A percentile compares a stretch with the other conserved stretches of the same genome.
Evolutionary conservation across 2,329 filamentous ascomycete genomes (phyloP).

Genomic region (Xylaria sp.): DNA sequence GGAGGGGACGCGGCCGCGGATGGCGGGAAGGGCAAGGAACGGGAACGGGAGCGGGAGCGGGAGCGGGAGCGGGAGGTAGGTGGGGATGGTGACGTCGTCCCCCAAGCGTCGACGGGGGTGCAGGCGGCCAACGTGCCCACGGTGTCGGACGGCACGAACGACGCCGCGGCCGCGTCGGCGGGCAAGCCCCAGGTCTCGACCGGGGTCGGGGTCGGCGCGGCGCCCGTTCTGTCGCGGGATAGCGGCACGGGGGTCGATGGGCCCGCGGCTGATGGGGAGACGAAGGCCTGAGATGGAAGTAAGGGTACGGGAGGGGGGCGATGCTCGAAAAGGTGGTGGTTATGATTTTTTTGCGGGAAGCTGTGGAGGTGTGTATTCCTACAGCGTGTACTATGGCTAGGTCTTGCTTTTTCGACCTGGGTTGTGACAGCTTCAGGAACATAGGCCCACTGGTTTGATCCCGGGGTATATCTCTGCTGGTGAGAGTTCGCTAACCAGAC

Average conservation of each 20-base stretch:
- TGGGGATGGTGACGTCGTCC: not conserved
- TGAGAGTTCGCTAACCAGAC: no score
- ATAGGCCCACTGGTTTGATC: no score
- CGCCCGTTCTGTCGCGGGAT: constrained; percentile 10
- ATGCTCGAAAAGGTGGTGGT: no score
- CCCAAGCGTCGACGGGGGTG: constrained; percentile 18
- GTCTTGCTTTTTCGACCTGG: no score
- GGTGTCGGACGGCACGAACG: constrained; percentile 15
- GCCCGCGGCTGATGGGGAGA: not conserved
- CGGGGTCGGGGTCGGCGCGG: constrained; percentile 8
- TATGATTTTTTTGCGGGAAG: no score
- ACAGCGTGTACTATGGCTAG: no score
- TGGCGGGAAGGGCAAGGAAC: not conserved
- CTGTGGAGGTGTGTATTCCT: no score
- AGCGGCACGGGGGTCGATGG: constrained; percentile 2
- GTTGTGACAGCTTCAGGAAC: no score
- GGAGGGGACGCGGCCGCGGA: not conserved
- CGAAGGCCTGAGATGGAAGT: not conserved
- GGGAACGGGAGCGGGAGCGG: constrained; percentile 2
- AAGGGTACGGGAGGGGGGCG: not conserved
- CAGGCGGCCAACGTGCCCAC: constrained; percentile 10
- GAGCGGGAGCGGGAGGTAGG: not conserved
- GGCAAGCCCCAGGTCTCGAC: constrained; percentile 16
- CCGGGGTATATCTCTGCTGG: no score
- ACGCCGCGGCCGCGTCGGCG: constrained; percentile 1